Conservation (phyloP, 2,329 filamentous ascomycete genomes). For the Chrysoporthe deuterocubensis region DNA sequence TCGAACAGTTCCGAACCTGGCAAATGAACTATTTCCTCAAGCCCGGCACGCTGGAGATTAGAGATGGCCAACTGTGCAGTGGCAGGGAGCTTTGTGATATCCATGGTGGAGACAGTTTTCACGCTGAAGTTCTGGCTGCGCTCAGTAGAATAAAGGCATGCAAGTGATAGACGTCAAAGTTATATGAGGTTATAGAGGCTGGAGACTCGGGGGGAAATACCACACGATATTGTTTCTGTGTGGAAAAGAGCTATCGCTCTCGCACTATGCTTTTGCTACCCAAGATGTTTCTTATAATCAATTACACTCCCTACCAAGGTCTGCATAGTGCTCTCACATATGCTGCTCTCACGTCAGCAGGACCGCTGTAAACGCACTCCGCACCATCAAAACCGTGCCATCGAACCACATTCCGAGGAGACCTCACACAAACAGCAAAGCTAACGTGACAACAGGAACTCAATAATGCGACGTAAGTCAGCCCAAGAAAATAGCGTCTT, state of each 20-base stretch:
- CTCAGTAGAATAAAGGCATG: neutral
- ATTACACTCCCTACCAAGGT: neutral
- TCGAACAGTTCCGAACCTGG: conserved; percentile 1
- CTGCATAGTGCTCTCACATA: neutral
- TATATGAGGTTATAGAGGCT: neutral
- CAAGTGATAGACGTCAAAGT: neutral
- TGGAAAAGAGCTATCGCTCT: no score
- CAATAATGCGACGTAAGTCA: neutral
- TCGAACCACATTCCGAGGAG: no score
- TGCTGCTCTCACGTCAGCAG: neutral
- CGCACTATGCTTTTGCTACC: neutral
- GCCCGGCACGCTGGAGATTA: neutral
- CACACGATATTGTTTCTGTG: no score
- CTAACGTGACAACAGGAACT: neutral
- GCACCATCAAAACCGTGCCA: no score
- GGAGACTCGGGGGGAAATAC: neutral
- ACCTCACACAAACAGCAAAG: neutral
- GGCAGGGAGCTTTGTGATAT: neutral
- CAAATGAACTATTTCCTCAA: neutral
- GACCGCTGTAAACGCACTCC: neutral
- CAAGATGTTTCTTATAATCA: neutral
- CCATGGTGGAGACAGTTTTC: neutral
- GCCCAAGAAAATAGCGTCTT: neutral
- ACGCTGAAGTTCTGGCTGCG: neutral
- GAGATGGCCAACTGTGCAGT: neutral